phyloP scores from a whole-genome alignment of 2,329 filamentous ascomycete genomes.

The Biscogniauxia mediterranea region DNA sequence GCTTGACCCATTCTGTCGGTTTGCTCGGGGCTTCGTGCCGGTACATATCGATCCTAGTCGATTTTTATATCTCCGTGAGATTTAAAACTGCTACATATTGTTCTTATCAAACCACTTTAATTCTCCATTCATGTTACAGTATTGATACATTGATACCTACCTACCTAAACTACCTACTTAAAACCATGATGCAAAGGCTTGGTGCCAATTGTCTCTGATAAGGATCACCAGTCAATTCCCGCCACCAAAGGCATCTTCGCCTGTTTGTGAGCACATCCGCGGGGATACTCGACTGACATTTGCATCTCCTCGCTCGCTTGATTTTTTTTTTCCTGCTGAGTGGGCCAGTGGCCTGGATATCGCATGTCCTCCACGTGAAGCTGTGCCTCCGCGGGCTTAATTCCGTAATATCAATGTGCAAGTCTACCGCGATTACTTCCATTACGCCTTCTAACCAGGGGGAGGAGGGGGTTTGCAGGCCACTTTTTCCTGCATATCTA shows the following conservation, averaged over 20 bases:
- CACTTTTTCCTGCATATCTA: not conserved
- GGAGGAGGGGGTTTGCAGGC: not conserved
- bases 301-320: slow-evolving; percentile 23
- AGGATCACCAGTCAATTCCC: slow-evolving; percentile 8
- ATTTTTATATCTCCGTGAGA: slow-evolving; percentile 29
- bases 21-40: not conserved
- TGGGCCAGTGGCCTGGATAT: not conserved
- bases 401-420: not conserved
- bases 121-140: slow-evolving; percentile 16
- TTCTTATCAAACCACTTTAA: slow-evolving; percentile 26
- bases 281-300: slow-evolving; percentile 15
- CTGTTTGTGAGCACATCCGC: slow-evolving; percentile 18
- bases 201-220: slow-evolving; percentile 23
- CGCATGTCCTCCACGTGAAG: not conserved
- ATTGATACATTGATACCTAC: too few relatives aligned
- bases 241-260: slow-evolving; percentile 1
- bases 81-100: slow-evolving; percentile 6
- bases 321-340: not conserved
- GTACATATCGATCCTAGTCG: slow-evolving; percentile 7
- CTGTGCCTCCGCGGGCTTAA: not conserved
- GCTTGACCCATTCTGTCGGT: slow-evolving; percentile 12
- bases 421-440: not conserved
- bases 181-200: slow-evolving; percentile 1
- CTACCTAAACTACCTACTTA: too few relatives aligned
- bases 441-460: not conserved